phyloP scores from a whole-genome alignment of 495 filamentous ascomycete species.

The Daldinia loculata region DNA sequence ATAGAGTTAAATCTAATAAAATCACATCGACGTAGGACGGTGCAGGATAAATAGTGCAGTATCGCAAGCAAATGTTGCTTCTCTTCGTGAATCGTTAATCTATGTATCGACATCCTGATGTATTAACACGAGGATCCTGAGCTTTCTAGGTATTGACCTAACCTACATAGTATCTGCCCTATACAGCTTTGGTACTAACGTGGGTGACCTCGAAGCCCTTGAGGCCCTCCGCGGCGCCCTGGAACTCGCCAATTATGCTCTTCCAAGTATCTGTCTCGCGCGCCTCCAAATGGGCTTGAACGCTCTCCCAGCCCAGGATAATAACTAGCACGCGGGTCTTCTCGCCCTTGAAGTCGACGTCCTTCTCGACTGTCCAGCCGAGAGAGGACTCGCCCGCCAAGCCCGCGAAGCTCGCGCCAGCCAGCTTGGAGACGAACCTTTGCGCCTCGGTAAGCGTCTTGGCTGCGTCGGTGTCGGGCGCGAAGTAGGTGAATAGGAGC shows the following conservation, averaged over 20 bases:
- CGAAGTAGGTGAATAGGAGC: constrained; percentile 26
- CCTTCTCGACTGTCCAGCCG: constrained; percentile 31
- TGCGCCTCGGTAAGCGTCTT: constrained; percentile 6
- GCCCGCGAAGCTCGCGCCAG: constrained; percentile 12
- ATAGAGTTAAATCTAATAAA: background rate
- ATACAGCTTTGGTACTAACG: constrained; percentile 21
- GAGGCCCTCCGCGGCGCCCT: constrained; percentile 4
- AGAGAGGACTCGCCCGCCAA: constrained; percentile 15
- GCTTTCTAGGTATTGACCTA: background rate
- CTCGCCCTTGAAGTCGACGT: constrained; percentile 28
- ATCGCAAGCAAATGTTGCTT: background rate
- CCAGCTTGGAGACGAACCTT: background rate
- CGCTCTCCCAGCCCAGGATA: constrained; percentile 36
- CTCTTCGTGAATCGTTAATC: constrained; percentile 22
- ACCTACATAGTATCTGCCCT: background rate
- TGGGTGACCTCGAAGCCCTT: constrained; percentile 27
- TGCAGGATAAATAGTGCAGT: background rate
- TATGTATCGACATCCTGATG: background rate
- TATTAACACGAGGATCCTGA: background rate
- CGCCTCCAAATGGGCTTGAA: constrained; percentile 20
- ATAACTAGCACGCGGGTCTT: constrained; percentile 18
- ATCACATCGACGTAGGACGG: no score
- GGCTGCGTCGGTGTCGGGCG: constrained; percentile 3
- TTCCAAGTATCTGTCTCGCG: constrained; percentile 9
- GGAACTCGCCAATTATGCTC: constrained; percentile 12